phyloP scores from a whole-genome alignment of 177 flowering plant species.

The Vitis hybrid region DNA sequence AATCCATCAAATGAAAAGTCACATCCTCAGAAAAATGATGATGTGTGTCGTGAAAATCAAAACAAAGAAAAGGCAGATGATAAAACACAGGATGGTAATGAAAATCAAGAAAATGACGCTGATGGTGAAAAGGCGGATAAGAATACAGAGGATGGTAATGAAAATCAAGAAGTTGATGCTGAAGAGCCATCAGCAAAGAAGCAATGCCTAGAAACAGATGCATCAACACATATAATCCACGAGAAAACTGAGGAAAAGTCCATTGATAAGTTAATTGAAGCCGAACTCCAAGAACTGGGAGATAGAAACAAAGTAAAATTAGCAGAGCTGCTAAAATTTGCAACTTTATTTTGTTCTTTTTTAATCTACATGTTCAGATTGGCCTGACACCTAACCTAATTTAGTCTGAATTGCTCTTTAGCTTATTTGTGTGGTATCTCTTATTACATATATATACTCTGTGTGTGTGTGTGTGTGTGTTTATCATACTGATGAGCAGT shows the following conservation, averaged over 20 bases:
- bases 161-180: slow-evolving; percentile 20
- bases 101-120: slow-evolving; percentile 20
- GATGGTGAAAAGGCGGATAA: background rate
- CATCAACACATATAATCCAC: slow-evolving; percentile 19
- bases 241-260: slow-evolving; percentile 48
- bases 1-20: slow-evolving; percentile 16
- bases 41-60: slow-evolving; percentile 9
- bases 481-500: too few species aligned
- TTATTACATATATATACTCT: background rate
- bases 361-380: background rate
- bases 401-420: background rate
- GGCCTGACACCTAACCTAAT: background rate
- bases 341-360: background rate
- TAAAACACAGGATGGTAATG: slow-evolving; percentile 9
- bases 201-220: slow-evolving; percentile 45
- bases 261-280: slow-evolving; percentile 85
- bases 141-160: slow-evolving; percentile 9
- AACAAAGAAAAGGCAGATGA: slow-evolving; percentile 14
- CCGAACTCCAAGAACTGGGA: slow-evolving; percentile 72
- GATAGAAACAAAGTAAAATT: slow-evolving; percentile 74
- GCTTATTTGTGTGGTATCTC: background rate
- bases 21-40: slow-evolving; percentile 9
- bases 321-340: background rate
- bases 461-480: too few species aligned
- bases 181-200: slow-evolving; percentile 58